A percentile compares a stretch with the other conserved stretches of the same genome.
These are phyloP conservation scores for Vigna unguiculata DNA, from an alignment of 306 rosid genomes.

Conservation along the genomic window DNA sequence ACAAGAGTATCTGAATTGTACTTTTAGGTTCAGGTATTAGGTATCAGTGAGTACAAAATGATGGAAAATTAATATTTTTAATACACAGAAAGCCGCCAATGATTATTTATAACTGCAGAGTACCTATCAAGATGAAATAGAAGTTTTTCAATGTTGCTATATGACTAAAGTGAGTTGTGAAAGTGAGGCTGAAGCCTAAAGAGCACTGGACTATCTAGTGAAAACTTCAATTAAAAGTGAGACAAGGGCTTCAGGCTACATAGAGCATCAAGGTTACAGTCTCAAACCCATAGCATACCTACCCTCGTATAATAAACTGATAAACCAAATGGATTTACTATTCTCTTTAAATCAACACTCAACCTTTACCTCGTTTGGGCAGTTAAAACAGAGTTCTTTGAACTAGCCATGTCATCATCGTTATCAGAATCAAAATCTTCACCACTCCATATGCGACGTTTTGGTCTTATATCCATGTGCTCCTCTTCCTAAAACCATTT, in stretches of 20 bases:
- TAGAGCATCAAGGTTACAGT: constrained; percentile 4
- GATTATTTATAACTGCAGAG: no score
- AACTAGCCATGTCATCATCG: constrained; percentile 63
- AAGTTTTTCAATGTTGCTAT: not conserved
- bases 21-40: not conserved
- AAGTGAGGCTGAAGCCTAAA: not conserved
- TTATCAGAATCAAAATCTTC: constrained; percentile 71
- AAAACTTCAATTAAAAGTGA: constrained; percentile 17
- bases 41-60: not conserved
- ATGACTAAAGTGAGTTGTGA: not conserved
- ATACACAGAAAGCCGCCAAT: not conserved
- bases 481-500: constrained; percentile 72
- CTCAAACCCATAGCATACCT: constrained; percentile 14
- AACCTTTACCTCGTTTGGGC: constrained; percentile 54
- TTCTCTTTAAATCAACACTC: constrained; percentile 29
- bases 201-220: no score
- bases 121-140: no score
- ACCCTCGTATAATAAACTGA: not conserved
- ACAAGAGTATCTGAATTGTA: not conserved
- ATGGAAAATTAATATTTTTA: not conserved
- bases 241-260: not conserved
- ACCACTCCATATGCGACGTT: constrained; percentile 76
- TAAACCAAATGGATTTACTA: not conserved
- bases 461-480: constrained; percentile 72
- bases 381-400: constrained; percentile 39